phyloP scores from a whole-genome alignment of 1,139 yeast species.

The Geotrichum candidum region DNA sequence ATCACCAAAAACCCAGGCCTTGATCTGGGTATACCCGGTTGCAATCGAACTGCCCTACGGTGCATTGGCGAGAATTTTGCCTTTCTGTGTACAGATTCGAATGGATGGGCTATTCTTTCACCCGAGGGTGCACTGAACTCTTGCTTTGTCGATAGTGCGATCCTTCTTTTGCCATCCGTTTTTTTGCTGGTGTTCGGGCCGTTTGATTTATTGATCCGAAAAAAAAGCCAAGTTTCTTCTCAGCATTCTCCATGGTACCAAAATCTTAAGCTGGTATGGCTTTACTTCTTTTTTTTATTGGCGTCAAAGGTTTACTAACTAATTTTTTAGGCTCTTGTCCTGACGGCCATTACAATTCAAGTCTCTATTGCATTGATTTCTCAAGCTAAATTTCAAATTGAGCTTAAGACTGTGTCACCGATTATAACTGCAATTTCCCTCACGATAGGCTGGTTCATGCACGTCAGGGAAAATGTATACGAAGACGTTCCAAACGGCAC shows the following conservation, averaged over 20 bases:
- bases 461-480: conserved; percentile 65
- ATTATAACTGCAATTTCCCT: conserved; percentile 39
- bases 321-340: conserved; percentile 25
- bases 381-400: conserved; percentile 28
- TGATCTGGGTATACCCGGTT: not conserved
- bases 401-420: conserved; percentile 41
- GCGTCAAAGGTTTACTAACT: conserved; percentile 28
- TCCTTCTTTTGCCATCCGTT: conserved; percentile 47
- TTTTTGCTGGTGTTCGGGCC: conserved; percentile 50
- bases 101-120: conserved; percentile 63
- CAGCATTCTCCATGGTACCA: conserved; percentile 35
- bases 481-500: conserved; percentile 57
- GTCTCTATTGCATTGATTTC: conserved; percentile 16
- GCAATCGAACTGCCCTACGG: not conserved
- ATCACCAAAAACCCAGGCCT: not conserved
- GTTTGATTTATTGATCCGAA: conserved; percentile 34
- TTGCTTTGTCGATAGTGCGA: conserved; percentile 66
- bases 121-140: conserved; percentile 67
- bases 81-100: conserved; percentile 40
- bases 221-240: conserved; percentile 17
- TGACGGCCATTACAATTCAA: conserved; percentile 16
- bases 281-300: conserved; percentile 23
- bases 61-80: conserved; percentile 4
- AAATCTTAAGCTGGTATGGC: conserved; percentile 37
- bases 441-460: conserved; percentile 48